A percentile compares a stretch with the other conserved stretches of the same genome.
Evolutionary conservation across 179 eudicot species (phyloP).

Genomic region (Nepenthes alata): DNA sequence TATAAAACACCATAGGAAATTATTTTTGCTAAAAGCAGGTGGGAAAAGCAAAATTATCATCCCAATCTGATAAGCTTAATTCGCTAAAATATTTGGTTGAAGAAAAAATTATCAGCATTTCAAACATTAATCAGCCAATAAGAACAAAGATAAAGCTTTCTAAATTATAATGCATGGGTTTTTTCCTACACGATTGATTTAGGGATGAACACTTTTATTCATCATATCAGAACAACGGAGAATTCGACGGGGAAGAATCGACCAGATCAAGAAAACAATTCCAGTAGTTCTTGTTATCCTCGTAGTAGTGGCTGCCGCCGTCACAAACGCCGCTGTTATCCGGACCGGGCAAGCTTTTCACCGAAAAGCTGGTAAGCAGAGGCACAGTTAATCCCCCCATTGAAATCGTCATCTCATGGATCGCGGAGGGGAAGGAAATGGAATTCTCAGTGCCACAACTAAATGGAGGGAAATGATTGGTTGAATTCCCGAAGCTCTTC

Average conservation of each 20-base stretch:
- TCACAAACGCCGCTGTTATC: slow-evolving; percentile 18
- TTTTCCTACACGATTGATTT: too few relatives aligned
- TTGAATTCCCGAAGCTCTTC: slow-evolving; percentile 1
- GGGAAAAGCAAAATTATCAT: too few relatives aligned
- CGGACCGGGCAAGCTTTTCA: slow-evolving; percentile 13
- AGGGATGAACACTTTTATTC: too few relatives aligned
- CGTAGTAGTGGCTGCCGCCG: slow-evolving; percentile 26
- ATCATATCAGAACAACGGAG: slow-evolving; percentile 41
- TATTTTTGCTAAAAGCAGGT: too few relatives aligned
- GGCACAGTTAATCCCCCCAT: slow-evolving; percentile 62
- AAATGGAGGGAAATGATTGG: too few relatives aligned
- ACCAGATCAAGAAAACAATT: slow-evolving; percentile 75
- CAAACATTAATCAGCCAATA: too few relatives aligned
- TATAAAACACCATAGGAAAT: too few relatives aligned
- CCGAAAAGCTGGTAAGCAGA: slow-evolving; percentile 22
- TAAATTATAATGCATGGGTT: too few relatives aligned
- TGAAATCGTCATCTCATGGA: slow-evolving; percentile 9
- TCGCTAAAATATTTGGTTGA: too few relatives aligned
- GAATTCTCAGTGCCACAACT: slow-evolving; percentile 25
- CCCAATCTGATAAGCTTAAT: too few relatives aligned
- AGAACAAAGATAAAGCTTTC: too few relatives aligned
- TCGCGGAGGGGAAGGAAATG: slow-evolving; percentile 13
- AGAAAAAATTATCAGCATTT: too few relatives aligned
- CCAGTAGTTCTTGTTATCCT: slow-evolving; percentile 85
- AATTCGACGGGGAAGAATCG: slow-evolving; percentile 64